Evolutionary conservation across 352 stramenopile genomes (phyloP).

Genomic region (Phytopythium vexans): DNA sequence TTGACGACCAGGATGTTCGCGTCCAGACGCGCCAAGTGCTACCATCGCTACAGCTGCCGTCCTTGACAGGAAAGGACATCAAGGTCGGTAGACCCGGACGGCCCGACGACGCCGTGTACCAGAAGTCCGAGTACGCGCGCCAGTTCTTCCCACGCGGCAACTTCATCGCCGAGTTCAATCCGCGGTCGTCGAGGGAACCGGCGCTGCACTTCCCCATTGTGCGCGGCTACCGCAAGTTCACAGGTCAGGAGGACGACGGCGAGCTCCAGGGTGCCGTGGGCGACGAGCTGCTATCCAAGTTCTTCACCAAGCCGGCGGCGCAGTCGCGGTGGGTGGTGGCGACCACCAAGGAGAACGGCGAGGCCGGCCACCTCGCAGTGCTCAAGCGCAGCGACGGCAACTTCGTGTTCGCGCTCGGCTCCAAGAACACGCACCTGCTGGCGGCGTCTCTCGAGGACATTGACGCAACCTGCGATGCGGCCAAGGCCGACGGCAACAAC

Average conservation of each 20-base stretch:
- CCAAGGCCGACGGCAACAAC: conserved; percentile 17
- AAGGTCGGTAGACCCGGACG: conserved; percentile 59
- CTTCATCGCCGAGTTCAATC: conserved; percentile 56
- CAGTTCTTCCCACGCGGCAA: conserved; percentile 72
- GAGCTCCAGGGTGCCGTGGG: conserved; percentile 32
- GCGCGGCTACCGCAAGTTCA: conserved; percentile 79
- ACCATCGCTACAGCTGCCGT: conserved; percentile 26
- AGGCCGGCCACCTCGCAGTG: conserved; percentile 68
- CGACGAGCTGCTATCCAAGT: conserved; percentile 53
- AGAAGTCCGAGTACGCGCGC: conserved; percentile 56
- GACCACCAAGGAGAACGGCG: conserved; percentile 80
- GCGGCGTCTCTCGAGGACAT: conserved; percentile 49
- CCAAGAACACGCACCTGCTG: conserved; percentile 81
- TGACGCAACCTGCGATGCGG: conserved; percentile 18
- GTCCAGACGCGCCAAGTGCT: conserved; percentile 40
- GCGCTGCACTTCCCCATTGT: conserved; percentile 47
- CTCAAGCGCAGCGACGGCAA: conserved; percentile 60
- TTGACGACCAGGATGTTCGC: conserved; percentile 26
- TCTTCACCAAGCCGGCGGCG: conserved; percentile 62
- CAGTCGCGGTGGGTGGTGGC: conserved; percentile 54
- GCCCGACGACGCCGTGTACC: conserved; percentile 73
- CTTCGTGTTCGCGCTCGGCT: conserved; percentile 72
- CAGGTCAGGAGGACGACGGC: conserved; percentile 74
- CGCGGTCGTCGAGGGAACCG: neutral
- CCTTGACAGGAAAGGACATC: conserved; percentile 46